A percentile compares a stretch with the other conserved stretches of the same genome.
Evolutionary conservation across 2,329 filamentous ascomycete species (phyloP).

Genomic region (Berkeleyomyces basicola): DNA sequence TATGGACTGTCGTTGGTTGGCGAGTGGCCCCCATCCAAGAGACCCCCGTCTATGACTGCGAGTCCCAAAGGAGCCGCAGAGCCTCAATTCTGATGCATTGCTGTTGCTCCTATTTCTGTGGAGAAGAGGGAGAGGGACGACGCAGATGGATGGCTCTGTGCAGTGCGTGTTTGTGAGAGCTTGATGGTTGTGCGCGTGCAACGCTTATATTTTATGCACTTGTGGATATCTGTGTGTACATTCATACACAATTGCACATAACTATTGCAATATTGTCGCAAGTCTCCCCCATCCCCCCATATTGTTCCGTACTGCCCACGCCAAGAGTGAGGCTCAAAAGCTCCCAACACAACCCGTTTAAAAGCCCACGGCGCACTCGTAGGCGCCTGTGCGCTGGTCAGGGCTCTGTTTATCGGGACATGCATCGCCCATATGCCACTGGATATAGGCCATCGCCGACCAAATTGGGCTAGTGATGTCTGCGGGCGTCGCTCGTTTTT

Average conservation of each 20-base stretch:
- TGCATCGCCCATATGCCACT: background rate
- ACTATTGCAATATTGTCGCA: too few species aligned
- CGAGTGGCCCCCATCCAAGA: background rate
- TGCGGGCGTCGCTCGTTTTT: background rate
- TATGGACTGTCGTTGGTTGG: background rate
- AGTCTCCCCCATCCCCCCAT: too few species aligned
- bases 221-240: background rate
- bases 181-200: background rate
- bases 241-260: background rate
- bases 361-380: background rate
- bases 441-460: background rate
- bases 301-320: too few species aligned
- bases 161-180: too few species aligned
- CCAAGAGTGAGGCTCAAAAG: background rate
- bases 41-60: background rate
- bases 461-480: background rate
- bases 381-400: background rate
- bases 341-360: background rate
- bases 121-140: background rate
- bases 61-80: slow-evolving; percentile 3
- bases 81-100: slow-evolving; percentile 3
- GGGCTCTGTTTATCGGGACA: too few species aligned
- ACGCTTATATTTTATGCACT: background rate
- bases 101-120: background rate
- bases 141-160: background rate